Evolutionary conservation across 2,329 filamentous ascomycete species (phyloP).

Genomic region (Cryphonectria japonica): DNA sequence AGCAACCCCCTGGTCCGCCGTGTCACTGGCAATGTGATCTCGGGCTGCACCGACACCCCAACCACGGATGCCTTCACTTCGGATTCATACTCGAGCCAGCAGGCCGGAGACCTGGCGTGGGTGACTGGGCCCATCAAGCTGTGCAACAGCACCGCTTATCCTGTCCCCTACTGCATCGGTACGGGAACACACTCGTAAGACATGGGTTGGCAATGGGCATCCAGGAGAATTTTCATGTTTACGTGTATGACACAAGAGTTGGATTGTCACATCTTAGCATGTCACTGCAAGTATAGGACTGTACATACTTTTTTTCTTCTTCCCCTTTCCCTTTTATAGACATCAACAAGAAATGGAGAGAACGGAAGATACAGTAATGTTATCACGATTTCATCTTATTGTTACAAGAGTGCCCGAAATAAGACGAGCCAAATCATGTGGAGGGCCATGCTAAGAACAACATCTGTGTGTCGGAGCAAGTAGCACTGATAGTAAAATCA

Average conservation of each 20-base stretch:
- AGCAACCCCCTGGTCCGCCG: slow-evolving; percentile 42
- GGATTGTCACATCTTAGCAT: background rate
- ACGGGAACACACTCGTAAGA: slow-evolving; percentile 33
- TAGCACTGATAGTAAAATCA: too few relatives aligned
- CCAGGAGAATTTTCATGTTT: background rate
- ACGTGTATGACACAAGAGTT: background rate
- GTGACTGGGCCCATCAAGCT: slow-evolving; percentile 45
- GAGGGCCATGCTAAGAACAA: too few relatives aligned
- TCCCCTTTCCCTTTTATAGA: background rate
- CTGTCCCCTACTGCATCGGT: slow-evolving; percentile 44
- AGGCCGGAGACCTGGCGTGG: slow-evolving; percentile 41
- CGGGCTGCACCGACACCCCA: slow-evolving; percentile 40
- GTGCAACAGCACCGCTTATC: slow-evolving; percentile 42
- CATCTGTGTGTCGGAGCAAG: too few relatives aligned
- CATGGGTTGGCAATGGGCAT: background rate
- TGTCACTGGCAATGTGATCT: slow-evolving; percentile 41
- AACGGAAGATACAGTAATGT: background rate
- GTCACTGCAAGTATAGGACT: background rate
- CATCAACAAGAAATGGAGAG: background rate
- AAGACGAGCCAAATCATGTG: background rate
- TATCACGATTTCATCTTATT: background rate
- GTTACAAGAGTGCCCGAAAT: background rate
- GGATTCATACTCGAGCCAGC: slow-evolving; percentile 41
- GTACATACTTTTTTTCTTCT: background rate
- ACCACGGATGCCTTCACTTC: slow-evolving; percentile 36